Conservation (phyloP, 345 rosid genomes). For the Heritiera littoralis region DNA sequence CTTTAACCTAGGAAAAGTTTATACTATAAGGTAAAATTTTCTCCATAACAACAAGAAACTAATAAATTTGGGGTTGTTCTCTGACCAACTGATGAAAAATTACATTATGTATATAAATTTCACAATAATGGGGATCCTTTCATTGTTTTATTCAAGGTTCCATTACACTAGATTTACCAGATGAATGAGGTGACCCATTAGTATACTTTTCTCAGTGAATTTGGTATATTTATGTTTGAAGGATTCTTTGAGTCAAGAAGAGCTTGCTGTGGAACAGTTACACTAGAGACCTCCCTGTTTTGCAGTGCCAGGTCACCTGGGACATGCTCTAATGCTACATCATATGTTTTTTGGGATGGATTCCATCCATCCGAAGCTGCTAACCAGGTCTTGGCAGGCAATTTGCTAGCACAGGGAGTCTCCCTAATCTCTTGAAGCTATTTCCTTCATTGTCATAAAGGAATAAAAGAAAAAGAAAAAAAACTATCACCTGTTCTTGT, state of each 20-base stretch:
- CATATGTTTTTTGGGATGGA: conserved; percentile 92
- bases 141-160: not conserved
- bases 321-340: conserved; percentile 80
- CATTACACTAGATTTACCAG: not conserved
- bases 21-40: not conserved
- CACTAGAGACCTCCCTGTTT: conserved; percentile 76
- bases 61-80: not conserved
- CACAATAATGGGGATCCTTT: not conserved
- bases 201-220: not conserved
- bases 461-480: not conserved
- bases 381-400: conserved; percentile 60
- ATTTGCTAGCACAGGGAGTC: conserved; percentile 67
- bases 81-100: not conserved
- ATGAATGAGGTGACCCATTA: conserved; percentile 3
- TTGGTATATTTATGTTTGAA: conserved; percentile 25
- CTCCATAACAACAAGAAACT: not conserved
- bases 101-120: not conserved
- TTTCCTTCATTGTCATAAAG: not conserved
- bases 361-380: conserved; percentile 94
- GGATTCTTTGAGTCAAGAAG: conserved; percentile 82
- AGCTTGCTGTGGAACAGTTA: conserved; percentile 93
- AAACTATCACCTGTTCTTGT: not conserved
- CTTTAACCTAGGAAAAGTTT: conserved; percentile 9
- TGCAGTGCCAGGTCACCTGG: conserved; percentile 67
- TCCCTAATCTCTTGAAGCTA: conserved; percentile 63